Evolutionary conservation across 75 land plant genomes (phyloP).

Genomic region (Sequoia sempervirens): DNA sequence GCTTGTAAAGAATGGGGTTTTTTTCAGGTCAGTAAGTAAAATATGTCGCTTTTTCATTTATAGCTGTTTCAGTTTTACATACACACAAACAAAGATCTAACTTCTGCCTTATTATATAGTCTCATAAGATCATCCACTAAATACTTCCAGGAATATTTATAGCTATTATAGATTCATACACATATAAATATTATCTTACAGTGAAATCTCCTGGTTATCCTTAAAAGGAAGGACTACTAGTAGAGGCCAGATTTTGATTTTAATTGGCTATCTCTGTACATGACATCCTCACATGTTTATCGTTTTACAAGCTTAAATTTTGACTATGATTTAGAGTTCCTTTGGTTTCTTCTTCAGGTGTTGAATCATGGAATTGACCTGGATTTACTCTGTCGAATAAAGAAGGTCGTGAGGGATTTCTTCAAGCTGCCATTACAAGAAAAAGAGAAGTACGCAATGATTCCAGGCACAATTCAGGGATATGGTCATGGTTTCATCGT

Average conservation of each 20-base stretch:
- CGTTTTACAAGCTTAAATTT: too few species aligned
- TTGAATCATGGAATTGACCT: constrained; percentile 52
- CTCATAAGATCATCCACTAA: too few species aligned
- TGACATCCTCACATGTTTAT: too few species aligned
- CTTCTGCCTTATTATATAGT: too few species aligned
- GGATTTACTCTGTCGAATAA: constrained; percentile 27
- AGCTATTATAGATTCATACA: too few species aligned
- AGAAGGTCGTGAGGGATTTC: constrained; percentile 44
- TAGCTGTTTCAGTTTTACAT: not conserved
- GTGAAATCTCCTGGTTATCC: too few species aligned
- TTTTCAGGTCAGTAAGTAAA: constrained; percentile 15
- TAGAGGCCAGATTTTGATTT: not conserved
- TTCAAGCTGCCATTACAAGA: constrained; percentile 60
- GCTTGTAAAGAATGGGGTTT: constrained; percentile 33
- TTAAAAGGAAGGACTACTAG: not conserved
- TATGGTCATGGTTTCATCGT: constrained; percentile 68
- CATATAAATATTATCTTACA: too few species aligned
- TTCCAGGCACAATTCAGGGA: constrained; percentile 53
- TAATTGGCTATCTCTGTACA: too few species aligned
- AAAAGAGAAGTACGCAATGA: constrained; percentile 61
- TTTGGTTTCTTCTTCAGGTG: constrained; percentile 15
- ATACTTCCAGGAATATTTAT: too few species aligned
- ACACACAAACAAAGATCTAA: too few species aligned
- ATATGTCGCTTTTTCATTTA: not conserved
- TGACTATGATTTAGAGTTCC: too few species aligned